phyloP scores from a whole-genome alignment of 2,329 filamentous ascomycete genomes.

The Monosporascus sp. region DNA sequence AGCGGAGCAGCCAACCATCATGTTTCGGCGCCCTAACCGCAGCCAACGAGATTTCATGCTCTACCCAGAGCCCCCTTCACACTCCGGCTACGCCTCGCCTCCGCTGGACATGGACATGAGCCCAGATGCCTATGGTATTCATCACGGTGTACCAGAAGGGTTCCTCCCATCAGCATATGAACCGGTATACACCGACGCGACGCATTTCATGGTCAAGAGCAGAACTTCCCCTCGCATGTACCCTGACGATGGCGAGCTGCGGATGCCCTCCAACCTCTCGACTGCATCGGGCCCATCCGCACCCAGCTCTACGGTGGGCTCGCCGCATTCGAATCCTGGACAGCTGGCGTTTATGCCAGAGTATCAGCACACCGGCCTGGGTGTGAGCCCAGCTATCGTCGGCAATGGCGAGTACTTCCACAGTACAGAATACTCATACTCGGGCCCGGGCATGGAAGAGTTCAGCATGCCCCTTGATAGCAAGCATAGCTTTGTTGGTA shows the following conservation, averaged over 20 bases:
- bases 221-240: conserved; percentile 45
- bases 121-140: conserved; percentile 40
- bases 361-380: conserved; percentile 51
- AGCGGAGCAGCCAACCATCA: conserved; percentile 23
- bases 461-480: conserved; percentile 42
- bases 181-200: conserved; percentile 41
- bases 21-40: conserved; percentile 23
- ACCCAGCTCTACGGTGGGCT: conserved; percentile 62
- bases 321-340: conserved; percentile 58
- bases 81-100: conserved; percentile 22
- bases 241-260: conserved; percentile 45
- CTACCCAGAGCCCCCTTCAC: conserved; percentile 23
- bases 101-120: conserved; percentile 43
- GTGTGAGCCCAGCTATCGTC: conserved; percentile 60
- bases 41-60: conserved; percentile 28
- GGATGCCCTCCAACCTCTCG: conserved; percentile 52
- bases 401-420: conserved; percentile 48
- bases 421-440: conserved; percentile 51
- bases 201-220: conserved; percentile 40
- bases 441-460: conserved; percentile 45
- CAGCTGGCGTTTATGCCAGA: conserved; percentile 53
- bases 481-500: conserved; percentile 52
- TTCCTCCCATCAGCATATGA: conserved; percentile 42
- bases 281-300: conserved; percentile 58
- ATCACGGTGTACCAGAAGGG: conserved; percentile 32